Evolutionary conservation across 2,329 filamentous ascomycete genomes (phyloP), one percentile per base, ranked within the genome.

Genomic region (Aspergillus amoenus): DNA sequence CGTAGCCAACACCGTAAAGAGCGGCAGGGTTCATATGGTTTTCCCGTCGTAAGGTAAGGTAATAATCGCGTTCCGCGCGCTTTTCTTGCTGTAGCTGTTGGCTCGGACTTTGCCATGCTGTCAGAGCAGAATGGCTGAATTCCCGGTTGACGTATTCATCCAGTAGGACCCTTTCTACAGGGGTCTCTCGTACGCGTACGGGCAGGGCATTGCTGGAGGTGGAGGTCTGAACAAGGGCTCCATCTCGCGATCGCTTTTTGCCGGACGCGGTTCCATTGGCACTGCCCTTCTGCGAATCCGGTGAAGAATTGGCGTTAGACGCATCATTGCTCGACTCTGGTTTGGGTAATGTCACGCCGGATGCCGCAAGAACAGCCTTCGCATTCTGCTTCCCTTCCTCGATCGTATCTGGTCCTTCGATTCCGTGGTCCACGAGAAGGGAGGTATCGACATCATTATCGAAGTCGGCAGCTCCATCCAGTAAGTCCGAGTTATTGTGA

Each of bases 1-100:
- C 87, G 72, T 96, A 99, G 54, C 94, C 94, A 66, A 79, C 77
- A 30, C 86, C 86, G 69, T 86, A 88, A 30, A 88, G 74, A 11
- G 81, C 79, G 40, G 80, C 84, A 15, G 86, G 84, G 62, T 86
- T 80, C 58, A 78, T 68, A 46, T 81, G 78, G 44, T 82, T 79
- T 50, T 83, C 77, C 81, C 85, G 74, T 81, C 89, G 76, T 64
- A 91, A 70, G 48, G 81, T 75, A 57, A 84, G 81, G 79, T 93
- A 91, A 70, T 91, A 87, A 59, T 88, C 83, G 58, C 86, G 82
- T 74, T 89, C 88, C 49, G 84, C 80, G 63, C 84, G 84, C 76
- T 87, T 88, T 64, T 84, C 80, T 63, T 82, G 81, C 62, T 87
- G 82, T 55, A 87, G 75, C 49, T 82, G 79, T 61, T 84, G 82